A percentile compares a stretch with the other conserved stretches of the same genome.
These are phyloP conservation scores for Paxillus involutus DNA, from an alignment of 768 basidiomycete genomes.

Conservation along the genomic window DNA sequence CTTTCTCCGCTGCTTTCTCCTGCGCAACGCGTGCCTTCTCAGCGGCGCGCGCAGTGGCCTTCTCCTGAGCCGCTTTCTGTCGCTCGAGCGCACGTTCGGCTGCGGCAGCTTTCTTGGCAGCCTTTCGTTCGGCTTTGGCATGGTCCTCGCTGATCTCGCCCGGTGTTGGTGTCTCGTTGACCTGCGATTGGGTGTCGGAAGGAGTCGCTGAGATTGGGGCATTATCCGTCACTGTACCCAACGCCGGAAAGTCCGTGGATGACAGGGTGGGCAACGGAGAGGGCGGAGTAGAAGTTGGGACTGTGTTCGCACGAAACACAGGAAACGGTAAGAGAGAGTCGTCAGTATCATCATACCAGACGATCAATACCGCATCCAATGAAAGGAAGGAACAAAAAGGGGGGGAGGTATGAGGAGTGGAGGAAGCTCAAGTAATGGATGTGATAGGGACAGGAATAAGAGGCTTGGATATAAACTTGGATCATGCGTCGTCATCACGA, in stretches of 20 bases:
- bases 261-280: constrained; percentile 54
- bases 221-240: constrained; percentile 30
- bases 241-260: constrained; percentile 74
- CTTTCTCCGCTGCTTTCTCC: constrained; percentile 58
- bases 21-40: constrained; percentile 54
- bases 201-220: constrained; percentile 3
- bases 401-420: constrained; percentile 33
- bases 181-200: constrained; percentile 22
- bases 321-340: constrained; percentile 26
- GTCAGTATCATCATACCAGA: constrained; percentile 46
- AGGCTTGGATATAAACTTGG: constrained; percentile 4
- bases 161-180: constrained; percentile 24
- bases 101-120: constrained; percentile 63
- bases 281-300: constrained; percentile 36
- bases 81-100: constrained; percentile 63
- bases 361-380: constrained; percentile 42
- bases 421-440: constrained; percentile 11
- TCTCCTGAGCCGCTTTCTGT: constrained; percentile 56
- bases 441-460: constrained; percentile 7
- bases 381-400: constrained; percentile 36
- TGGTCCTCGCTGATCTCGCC: constrained; percentile 42
- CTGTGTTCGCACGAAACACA: constrained; percentile 25
- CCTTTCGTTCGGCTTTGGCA: constrained; percentile 61
- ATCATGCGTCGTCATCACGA: constrained; percentile 23
- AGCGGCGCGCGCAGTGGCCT: constrained; percentile 47